Base-by-base conservation (phyloP, 2,329 filamentous ascomycete species). In the Geoglossum cookeanum region DNA sequence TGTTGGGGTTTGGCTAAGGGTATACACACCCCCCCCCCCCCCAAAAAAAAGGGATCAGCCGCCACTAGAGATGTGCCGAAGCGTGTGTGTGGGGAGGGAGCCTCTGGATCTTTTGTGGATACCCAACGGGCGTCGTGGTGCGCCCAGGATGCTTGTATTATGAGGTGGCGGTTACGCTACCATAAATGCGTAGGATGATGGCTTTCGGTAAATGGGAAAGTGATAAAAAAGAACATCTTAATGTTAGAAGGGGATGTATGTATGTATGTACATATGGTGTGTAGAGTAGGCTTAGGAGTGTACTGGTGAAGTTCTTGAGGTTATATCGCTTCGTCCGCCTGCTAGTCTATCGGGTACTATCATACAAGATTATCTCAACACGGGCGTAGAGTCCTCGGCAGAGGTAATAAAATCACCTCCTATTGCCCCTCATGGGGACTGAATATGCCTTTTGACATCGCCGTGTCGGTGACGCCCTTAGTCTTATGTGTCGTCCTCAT, bases 401-500 rank as follows among this genome's bases (percentile, higher is more conserved):
- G 39, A 15, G 13, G 22, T 37, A 45, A 45, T 7, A 45, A 6
- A 22, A 22, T 9, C 3, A 45, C 9, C 42, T 5, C 22, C n/a
- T 5, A 6, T 22, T 45, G n/a, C 6, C 9, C 22, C n/a, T 9
- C 42, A 22, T 6, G 9, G 4, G n/a, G 42, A 5, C 42, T 9
- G n/a, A 22, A 22, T 6, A 22, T 6, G 42, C 42, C 42, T 45
- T 22, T n/a, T 44, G n/a, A 45, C 7, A 6, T 17, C 4, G 17
- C 42, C n/a, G 5, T 17, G 1, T 22, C 42, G n/a, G 4, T 17
- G 42, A 22, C 2, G 15, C 3, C 7, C 5, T 13, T 70, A 58
- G 90, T 87, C 59, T 87, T 85, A 30, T 91, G 86, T 29, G 91
- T 79, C 63, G 85, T 80, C 27, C 84, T 84, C 64, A 85, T 79